Evolutionary conservation across 2,329 filamentous ascomycete genomes (phyloP).

Genomic region (Calonectria pseudoreteaudii): DNA sequence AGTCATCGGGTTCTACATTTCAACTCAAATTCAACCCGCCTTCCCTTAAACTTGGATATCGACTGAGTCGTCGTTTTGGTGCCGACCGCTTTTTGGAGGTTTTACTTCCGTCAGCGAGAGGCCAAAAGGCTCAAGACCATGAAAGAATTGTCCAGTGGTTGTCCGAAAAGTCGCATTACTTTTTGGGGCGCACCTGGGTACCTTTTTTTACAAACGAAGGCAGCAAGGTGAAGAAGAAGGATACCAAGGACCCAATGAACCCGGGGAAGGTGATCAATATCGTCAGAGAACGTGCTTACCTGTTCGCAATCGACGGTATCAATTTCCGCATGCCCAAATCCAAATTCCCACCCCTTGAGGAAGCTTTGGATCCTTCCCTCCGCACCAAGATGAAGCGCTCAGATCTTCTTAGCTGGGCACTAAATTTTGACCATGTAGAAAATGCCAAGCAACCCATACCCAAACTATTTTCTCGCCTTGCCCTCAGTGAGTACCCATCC

Average conservation of each 20-base stretch:
- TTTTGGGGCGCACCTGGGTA: constrained; percentile 61
- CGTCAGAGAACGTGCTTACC: constrained; percentile 57
- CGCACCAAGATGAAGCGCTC: constrained; percentile 52
- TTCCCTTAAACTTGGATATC: constrained; percentile 61
- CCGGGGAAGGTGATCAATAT: constrained; percentile 35
- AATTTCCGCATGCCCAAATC: constrained; percentile 47
- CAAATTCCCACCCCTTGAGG: constrained; percentile 38
- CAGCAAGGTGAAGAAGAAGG: constrained; percentile 48
- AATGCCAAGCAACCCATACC: constrained; percentile 61
- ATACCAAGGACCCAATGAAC: constrained; percentile 43
- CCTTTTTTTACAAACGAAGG: constrained; percentile 58
- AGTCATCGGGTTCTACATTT: constrained; percentile 55
- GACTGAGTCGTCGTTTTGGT: constrained; percentile 67
- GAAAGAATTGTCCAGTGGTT: constrained; percentile 48
- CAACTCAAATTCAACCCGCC: constrained; percentile 61
- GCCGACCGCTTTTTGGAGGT: constrained; percentile 70
- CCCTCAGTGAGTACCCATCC: constrained; percentile 57
- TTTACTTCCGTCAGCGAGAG: constrained; percentile 57
- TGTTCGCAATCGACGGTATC: constrained; percentile 67
- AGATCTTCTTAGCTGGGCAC: constrained; percentile 64
- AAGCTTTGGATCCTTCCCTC: constrained; percentile 30
- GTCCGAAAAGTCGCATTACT: constrained; percentile 48
- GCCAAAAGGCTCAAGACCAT: constrained; percentile 46
- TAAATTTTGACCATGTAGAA: constrained; percentile 51
- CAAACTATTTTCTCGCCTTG: constrained; percentile 70